Percentiles rank a stretch among this genome's conserved stretches.
phyloP scores from a whole-genome alignment of 108 stramenopile genomes.

The Schizochytrium sp. region DNA sequence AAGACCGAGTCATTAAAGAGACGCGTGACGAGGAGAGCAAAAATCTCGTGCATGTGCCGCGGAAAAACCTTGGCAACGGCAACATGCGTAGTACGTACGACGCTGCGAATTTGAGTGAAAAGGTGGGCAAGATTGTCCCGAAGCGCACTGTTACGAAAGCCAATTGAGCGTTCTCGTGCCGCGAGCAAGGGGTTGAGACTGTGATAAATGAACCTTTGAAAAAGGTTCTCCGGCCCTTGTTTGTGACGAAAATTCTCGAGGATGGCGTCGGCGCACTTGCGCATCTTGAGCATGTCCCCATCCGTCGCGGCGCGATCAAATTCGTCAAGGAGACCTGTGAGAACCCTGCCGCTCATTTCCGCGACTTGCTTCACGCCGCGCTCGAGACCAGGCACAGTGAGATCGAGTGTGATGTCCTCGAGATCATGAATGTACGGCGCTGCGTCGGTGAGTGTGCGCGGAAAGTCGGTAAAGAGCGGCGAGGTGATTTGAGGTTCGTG shows the following conservation, averaged over 20 bases:
- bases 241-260: background rate
- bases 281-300: background rate
- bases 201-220: background rate
- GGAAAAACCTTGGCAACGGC: constrained; percentile 3
- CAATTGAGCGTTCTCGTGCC: background rate
- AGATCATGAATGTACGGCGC: background rate
- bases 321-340: background rate
- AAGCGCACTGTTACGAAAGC: background rate
- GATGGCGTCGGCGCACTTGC: background rate
- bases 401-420: background rate
- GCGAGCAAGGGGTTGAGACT: background rate
- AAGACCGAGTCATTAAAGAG: background rate
- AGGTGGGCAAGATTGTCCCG: constrained; percentile 12
- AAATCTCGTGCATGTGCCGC: background rate
- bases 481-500: background rate
- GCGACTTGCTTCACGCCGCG: background rate
- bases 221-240: background rate
- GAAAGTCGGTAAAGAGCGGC: background rate
- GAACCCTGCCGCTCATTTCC: background rate
- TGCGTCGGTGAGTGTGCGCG: background rate
- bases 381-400: background rate
- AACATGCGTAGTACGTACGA: background rate
- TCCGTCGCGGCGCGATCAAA: background rate
- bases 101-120: background rate
- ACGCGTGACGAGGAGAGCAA: background rate